These are phyloP conservation scores for Podaxis rugospora DNA, from an alignment of 768 basidiomycete species.

Conservation along the genomic window DNA sequence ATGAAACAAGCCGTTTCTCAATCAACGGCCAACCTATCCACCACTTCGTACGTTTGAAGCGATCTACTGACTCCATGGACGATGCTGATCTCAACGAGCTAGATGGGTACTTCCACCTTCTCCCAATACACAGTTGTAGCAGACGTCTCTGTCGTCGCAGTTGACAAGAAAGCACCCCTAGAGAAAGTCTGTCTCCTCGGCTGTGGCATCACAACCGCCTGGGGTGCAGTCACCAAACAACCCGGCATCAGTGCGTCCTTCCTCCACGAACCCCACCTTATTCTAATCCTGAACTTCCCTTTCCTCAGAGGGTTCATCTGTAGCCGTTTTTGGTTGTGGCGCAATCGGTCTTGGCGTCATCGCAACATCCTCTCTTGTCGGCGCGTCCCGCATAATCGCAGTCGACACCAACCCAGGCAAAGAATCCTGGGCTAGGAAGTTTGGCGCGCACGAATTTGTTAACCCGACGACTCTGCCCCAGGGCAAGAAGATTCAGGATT, in stretches of 20 bases:
- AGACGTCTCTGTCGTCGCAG: slow-evolving; percentile 92
- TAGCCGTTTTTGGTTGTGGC: slow-evolving; percentile 95
- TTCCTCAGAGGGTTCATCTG: slow-evolving; percentile 67
- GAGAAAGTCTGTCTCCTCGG: slow-evolving; percentile 97
- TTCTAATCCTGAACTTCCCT: slow-evolving; percentile 2
- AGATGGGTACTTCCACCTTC: slow-evolving; percentile 99
- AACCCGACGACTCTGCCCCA: slow-evolving; percentile 72
- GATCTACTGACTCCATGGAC: background rate
- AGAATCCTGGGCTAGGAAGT: slow-evolving; percentile 84
- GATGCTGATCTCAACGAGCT: background rate
- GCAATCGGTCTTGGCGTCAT: slow-evolving; percentile 95
- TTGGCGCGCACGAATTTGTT: slow-evolving; percentile 94
- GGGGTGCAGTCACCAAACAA: slow-evolving; percentile 93
- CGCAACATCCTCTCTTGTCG: slow-evolving; percentile 71
- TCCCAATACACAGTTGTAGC: slow-evolving; percentile 99
- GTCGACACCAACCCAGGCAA: slow-evolving; percentile 87
- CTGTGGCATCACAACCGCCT: slow-evolving; percentile 97
- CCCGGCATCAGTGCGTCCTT: slow-evolving; percentile 66
- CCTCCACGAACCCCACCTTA: background rate
- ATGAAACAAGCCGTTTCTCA: slow-evolving; percentile 83
- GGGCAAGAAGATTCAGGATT: slow-evolving; percentile 83
- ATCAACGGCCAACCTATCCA: slow-evolving; percentile 81
- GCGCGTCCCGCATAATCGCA: slow-evolving; percentile 87
- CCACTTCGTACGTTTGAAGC: slow-evolving; percentile 71
- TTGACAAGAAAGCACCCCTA: slow-evolving; percentile 81